A percentile compares a stretch with the other conserved stretches of the same genome.
Conservation (phyloP, 2,329 filamentous ascomycete genomes). For the Tolypocladium ovalisporum region DNA sequence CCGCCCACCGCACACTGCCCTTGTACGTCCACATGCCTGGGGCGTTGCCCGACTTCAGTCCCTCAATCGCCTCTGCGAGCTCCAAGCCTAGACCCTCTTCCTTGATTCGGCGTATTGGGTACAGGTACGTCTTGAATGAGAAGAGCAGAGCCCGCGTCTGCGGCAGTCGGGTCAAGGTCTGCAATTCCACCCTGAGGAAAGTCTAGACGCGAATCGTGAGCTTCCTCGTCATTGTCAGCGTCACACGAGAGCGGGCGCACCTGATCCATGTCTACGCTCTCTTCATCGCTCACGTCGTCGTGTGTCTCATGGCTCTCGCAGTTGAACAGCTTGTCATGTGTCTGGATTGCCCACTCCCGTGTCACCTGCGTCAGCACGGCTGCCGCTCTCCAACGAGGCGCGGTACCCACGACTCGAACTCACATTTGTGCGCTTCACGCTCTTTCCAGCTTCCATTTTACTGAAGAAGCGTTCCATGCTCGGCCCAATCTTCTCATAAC, state of each 20-base stretch:
- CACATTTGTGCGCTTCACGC: constrained; percentile 39
- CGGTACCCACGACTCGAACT: constrained; percentile 2
- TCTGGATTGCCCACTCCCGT: constrained; percentile 37
- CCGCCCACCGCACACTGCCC: constrained; percentile 35
- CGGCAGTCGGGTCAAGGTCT: constrained; percentile 39
- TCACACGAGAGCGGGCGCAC: constrained; percentile 10
- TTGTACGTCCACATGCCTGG: constrained; percentile 45
- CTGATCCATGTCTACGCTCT: constrained; percentile 26
- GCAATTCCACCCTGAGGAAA: constrained; percentile 35
- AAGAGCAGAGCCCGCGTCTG: constrained; percentile 36
- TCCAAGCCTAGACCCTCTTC: constrained; percentile 33
- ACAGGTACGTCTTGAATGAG: constrained; percentile 46
- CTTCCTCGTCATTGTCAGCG: not conserved
- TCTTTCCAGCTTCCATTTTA: constrained; percentile 34
- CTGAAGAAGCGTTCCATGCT: constrained; percentile 46
- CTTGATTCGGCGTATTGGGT: constrained; percentile 35
- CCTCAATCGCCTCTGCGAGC: constrained; percentile 42
- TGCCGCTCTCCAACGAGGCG: not conserved
- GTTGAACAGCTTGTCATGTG: constrained; percentile 28
- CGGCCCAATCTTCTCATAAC: constrained; percentile 40
- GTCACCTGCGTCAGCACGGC: not conserved
- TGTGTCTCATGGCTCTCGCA: constrained; percentile 25
- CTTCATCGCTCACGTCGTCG: constrained; percentile 18
- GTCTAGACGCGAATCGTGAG: constrained; percentile 12
- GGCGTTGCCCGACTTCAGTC: constrained; percentile 36